Evolutionary conservation across 108 stramenopile species (phyloP), one percentile per base, ranked within the genome.

Genomic region (Ochromonas danica): DNA sequence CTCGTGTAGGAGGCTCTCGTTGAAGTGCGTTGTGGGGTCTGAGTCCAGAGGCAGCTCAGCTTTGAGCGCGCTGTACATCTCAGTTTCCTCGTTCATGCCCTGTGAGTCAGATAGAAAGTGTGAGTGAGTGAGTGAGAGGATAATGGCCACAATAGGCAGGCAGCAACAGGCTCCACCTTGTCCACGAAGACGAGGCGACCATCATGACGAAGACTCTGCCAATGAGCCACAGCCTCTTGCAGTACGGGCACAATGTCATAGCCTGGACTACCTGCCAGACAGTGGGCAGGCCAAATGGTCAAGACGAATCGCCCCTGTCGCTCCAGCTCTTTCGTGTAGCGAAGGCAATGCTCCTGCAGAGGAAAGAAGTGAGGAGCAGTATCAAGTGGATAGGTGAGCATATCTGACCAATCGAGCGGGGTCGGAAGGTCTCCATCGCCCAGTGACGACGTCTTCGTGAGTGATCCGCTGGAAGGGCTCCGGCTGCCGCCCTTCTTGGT

Each of bases 281-380:
- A 97, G 83, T 97, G 97, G 83, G 94, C 97, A 27, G 97, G 97
- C 97, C 97, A 97, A 35, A 97, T 89, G 72, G 87, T 90, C 3
- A 95, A 81, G 65, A 81, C 71, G 85, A 96, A 94, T 2, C 77
- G 74, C 25, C 92, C 92, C 31, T 82, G 77, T 17, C 67, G 62
- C 80, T 95, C 92, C 51, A 97, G 80, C 61, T 85, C 78, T 33
- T 65, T 41, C 1, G 83, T 61, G 83, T 88, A 88, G 0, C 39
- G 30, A 42, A 80, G 40, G 40, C 62, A 81, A 79, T 87, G 78
- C 35, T 81, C 77, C 85, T 78, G 43, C 30, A 43, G 39, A n/a
- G 42, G 42, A 35, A 31, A 28, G 14, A 67, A 67, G 3, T 67
- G 30, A 22, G 45, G 45, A 51, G 6, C 45, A 6, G 45, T 6